Base-by-base conservation (phyloP, 768 basidiomycete species). In the Strobilomyces echinocephalus region DNA sequence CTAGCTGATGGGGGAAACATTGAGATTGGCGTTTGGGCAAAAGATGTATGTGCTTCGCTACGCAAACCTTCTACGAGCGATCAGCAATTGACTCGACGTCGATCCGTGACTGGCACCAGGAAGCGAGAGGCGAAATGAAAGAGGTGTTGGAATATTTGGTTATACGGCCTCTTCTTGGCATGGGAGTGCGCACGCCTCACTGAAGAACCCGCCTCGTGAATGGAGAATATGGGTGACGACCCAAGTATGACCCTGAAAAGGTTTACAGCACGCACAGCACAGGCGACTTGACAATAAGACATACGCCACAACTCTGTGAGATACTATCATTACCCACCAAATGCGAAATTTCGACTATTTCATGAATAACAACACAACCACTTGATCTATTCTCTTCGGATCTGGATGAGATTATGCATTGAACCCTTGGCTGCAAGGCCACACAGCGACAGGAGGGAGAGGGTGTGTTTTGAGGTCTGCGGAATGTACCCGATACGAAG, bases 241-340 rank as follows among this genome's bases (percentile, higher is more conserved):
- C 35, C 20, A 5, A n/a, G 8, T 3, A 39, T 8, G 48, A 24
- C 15, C 46, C 8, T 20, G 26, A 26, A 24, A 67, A 69, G 55
- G 68, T 65, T 69, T 41, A 45, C 34, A 24, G 24, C 24, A 24
- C 24, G 30, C 55, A 50, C 50, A 45, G 30, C 55, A 50, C 50
- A 45, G 52, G 46, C 39, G 49, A 30, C 54, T 35, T 45, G 26
- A 69, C 52, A 57, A 67, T 60, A 66, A 61, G 41, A 38, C 46
- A 44, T 9, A 12, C 46, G 53, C 55, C 50, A 52, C 56, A 30
- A 62, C 51, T 49, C 49, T 54, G 35, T 28, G 46, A 42, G 45
- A 56, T 40, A 49, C 35, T n/a, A n/a, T n/a, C n/a, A n/a, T n/a
- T n/a, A n/a, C n/a, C n/a, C n/a, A n/a, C n/a, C n/a, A n/a, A n/a